Evolutionary conservation across 75 land plant species (phyloP).

Genomic region (Sequoia sempervirens): DNA sequence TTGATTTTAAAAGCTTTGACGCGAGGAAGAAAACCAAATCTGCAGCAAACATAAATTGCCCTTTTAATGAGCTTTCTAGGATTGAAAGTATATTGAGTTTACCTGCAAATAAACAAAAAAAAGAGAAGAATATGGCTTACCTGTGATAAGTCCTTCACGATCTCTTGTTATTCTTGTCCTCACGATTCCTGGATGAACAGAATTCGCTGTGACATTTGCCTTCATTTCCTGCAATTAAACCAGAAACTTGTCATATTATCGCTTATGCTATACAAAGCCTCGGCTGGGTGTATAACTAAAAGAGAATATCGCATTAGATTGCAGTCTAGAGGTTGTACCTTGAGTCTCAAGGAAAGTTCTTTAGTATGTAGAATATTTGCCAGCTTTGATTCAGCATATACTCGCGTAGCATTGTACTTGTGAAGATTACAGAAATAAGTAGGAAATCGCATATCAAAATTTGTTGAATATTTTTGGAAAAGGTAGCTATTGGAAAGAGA

Average conservation of each 20-base stretch:
- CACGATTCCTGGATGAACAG: constrained; percentile 87
- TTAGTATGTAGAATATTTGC: constrained; percentile 82
- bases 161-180: constrained; percentile 73
- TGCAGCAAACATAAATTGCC: constrained; percentile 16
- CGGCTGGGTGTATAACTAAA: neutral
- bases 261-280: neutral
- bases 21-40: constrained; percentile 60
- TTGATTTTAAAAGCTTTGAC: constrained; percentile 55
- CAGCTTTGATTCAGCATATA: constrained; percentile 81
- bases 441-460: neutral
- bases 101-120: neutral
- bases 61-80: neutral
- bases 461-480: neutral
- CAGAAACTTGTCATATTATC: neutral
- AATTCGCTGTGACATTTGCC: constrained; percentile 61
- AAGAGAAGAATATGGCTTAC: constrained; percentile 10
- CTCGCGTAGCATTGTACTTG: constrained; percentile 56
- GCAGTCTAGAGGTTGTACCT: constrained; percentile 30
- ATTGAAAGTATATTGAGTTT: neutral
- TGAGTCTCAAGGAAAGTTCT: constrained; percentile 54
- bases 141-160: constrained; percentile 57
- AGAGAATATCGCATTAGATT: neutral
- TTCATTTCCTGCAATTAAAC: constrained; percentile 39
- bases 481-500: neutral
- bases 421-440: neutral